Base-by-base conservation (phyloP, 225 moss, liverwort and hornwort species). In the Ulota crispa region DNA sequence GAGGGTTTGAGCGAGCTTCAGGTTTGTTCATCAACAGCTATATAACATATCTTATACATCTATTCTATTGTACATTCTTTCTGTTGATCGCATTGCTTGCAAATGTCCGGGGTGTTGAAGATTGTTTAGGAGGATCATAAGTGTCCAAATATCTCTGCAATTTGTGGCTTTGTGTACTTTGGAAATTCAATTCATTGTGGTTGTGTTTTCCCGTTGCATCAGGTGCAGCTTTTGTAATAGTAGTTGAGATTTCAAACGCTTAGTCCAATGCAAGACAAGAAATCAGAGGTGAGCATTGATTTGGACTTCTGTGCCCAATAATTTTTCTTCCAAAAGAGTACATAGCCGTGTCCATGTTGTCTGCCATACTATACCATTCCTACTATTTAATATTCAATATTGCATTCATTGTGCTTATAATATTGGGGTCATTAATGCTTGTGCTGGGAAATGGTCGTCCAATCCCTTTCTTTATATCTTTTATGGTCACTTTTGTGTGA, bases 211-310 rank as follows among this genome's bases (percentile, higher is more conserved):
- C n/a, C 9, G 64, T 79, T 68, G 79, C 36, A 67, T 75, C 75
- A 73, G 42, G 73, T 55, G 45, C 71, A 65, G 64, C 31, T 66
- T 70, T 66, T 30, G 31, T 24, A 36, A 24, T 24, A 37, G 30
- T 14, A 63, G 28, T 18, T 53, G 3, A 30, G 23, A 53, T 68
- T 80, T 39, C 21, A 36, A 73, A 37, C 50, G 77, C 42, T 39
- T 50, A 74, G 59, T 52, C 69, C 85, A 82, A 89, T 89, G 89
- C 89, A 84, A 86, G 82, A 80, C 86, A 64, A 63, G 72, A 80
- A 86, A 82, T 68, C 81, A 66, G 82, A 80, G 84, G 89, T 89
- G 72, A 12, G 6, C 36, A 7, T 24, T 27, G 32, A 6, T 34
- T 21, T 31, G 34, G 21, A 20, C 5, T 18, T 50, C 50, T 50